Evolutionary conservation across 306 rosid genomes (phyloP).

Genomic region (Castanopsis chinensis): DNA sequence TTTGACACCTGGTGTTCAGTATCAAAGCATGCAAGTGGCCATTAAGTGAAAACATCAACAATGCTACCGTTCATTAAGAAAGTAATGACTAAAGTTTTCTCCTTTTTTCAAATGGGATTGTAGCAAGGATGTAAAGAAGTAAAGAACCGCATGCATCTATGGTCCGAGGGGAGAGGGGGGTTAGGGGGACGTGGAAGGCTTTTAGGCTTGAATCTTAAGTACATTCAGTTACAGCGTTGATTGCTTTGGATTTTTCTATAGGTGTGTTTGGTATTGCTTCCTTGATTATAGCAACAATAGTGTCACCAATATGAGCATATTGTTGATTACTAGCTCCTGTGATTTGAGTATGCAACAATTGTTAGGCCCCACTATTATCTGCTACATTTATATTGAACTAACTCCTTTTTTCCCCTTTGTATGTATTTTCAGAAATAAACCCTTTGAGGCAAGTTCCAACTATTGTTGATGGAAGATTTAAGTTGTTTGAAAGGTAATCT

Average conservation of each 20-base stretch:
- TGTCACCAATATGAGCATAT: no score
- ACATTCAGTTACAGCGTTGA: no score
- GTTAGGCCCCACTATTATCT: no score
- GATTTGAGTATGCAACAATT: no score
- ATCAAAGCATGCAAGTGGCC: neutral
- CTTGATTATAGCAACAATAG: no score
- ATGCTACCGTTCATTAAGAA: neutral
- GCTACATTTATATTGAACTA: neutral
- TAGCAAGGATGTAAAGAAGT: neutral
- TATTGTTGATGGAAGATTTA: constrained; percentile 79
- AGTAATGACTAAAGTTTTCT: neutral
- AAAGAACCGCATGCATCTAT: neutral
- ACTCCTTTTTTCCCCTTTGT: neutral
- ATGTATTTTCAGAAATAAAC: constrained; percentile 59
- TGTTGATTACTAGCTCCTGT: no score
- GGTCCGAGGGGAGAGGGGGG: neutral
- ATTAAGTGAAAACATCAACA: neutral
- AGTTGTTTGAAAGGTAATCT: constrained; percentile 76
- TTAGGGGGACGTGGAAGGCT: neutral
- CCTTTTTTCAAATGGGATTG: neutral
- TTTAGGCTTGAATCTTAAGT: neutral
- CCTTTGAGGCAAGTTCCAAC: constrained; percentile 79
- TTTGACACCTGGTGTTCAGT: no score
- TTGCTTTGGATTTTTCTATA: no score
- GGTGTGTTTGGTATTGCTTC: no score